phyloP scores from a whole-genome alignment of 768 basidiomycete genomes.

The Gloeopeniophorella convolvens region DNA sequence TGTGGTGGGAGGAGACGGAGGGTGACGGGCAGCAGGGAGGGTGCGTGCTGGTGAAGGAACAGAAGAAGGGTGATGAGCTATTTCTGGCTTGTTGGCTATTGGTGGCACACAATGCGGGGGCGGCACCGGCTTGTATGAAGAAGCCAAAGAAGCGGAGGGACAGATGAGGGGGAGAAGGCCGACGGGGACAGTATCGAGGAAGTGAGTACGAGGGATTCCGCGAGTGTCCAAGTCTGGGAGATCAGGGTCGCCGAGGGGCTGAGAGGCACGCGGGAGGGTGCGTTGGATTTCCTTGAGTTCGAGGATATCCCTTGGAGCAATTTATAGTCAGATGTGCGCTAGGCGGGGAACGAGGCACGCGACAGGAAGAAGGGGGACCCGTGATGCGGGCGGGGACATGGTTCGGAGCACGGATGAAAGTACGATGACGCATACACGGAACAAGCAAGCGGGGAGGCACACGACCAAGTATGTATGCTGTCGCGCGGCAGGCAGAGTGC shows the following conservation, averaged over 20 bases:
- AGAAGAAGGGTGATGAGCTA: background rate
- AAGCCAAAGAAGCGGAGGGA: background rate
- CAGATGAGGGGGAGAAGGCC: slow-evolving; percentile 18
- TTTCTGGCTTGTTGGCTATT: background rate
- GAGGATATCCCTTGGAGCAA: slow-evolving; percentile 18
- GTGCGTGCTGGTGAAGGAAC: background rate
- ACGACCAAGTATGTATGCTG: no score
- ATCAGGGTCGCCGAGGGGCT: slow-evolving; percentile 15
- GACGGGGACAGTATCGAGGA: slow-evolving; percentile 15
- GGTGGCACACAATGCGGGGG: background rate
- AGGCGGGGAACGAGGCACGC: background rate
- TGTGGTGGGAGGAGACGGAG: slow-evolving; percentile 14
- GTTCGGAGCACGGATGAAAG: no score
- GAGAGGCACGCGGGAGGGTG: slow-evolving; percentile 19
- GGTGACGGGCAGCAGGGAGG: background rate
- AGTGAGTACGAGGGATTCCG: slow-evolving; percentile 17
- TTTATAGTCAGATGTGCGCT: slow-evolving; percentile 2
- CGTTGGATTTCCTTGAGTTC: slow-evolving; percentile 22
- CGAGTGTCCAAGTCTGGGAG: slow-evolving; percentile 8
- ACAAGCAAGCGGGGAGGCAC: no score
- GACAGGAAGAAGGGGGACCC: background rate
- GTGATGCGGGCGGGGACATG: no score
- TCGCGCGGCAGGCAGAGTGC: background rate
- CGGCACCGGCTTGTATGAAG: background rate
- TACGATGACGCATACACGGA: no score